Conservation (phyloP, 805 yeast species). For the Lachancea fermentati region DNA sequence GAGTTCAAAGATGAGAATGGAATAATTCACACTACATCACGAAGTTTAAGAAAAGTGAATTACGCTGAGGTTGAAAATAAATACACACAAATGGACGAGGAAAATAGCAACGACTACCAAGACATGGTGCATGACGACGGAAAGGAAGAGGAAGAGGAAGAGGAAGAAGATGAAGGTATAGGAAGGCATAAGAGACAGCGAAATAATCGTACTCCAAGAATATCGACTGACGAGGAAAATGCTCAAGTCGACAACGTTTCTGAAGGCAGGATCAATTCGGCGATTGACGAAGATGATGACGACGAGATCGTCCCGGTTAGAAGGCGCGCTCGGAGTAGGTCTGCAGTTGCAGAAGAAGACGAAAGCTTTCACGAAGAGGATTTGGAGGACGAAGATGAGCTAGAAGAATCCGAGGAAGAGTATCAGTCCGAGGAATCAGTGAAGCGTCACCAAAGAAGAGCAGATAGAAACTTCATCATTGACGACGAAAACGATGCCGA, state of each 20-base stretch:
- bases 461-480: constrained; percentile 22
- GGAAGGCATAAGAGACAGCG: constrained; percentile 6
- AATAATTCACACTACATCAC: constrained; percentile 25
- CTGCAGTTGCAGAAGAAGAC: constrained; percentile 24
- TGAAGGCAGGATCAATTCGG: constrained; percentile 8
- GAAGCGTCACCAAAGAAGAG: constrained; percentile 11
- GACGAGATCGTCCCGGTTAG: constrained; percentile 14
- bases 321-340: constrained; percentile 1
- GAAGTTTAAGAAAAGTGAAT: constrained; percentile 33
- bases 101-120: no score
- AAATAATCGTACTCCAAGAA: constrained; percentile 4
- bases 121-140: constrained; percentile 13
- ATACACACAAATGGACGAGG: constrained; percentile 27
- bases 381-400: constrained; percentile 29
- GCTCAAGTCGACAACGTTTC: constrained; percentile 9
- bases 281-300: constrained; percentile 14
- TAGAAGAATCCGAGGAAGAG: constrained; percentile 30
- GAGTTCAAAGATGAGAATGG: constrained; percentile 27
- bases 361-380: constrained; percentile 33
- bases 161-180: constrained; percentile 10
- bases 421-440: constrained; percentile 12
- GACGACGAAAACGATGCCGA: constrained; percentile 19
- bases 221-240: constrained; percentile 6
- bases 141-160: constrained; percentile 8
- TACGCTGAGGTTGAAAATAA: constrained; percentile 34